Conservation (phyloP, 208 protist genomes). For the Trypanosoma caninum region DNA sequence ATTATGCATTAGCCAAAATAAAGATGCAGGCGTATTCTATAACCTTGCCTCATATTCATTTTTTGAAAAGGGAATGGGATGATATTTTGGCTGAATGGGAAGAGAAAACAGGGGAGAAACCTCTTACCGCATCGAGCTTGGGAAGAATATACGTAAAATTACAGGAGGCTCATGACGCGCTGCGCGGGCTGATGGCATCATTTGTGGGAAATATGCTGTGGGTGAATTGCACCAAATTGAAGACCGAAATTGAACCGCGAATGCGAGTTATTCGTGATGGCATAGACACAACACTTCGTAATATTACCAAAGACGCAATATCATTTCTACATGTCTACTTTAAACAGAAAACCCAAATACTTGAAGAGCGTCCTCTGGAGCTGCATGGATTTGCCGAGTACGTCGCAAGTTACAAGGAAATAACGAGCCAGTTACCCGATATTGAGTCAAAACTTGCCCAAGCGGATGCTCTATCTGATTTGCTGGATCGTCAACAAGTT, state of each 20-base stretch:
- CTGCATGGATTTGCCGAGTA: constrained; percentile 86
- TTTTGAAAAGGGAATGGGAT: constrained; percentile 80
- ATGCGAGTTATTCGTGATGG: constrained; percentile 72
- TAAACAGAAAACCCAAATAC: constrained; percentile 79
- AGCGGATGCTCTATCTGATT: constrained; percentile 82
- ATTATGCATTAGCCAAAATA: constrained; percentile 80
- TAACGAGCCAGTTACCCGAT: constrained; percentile 39
- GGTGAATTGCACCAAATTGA: constrained; percentile 89
- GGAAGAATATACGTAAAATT: constrained; percentile 74
- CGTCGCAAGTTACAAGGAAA: constrained; percentile 80
- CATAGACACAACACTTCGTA: constrained; percentile 73
- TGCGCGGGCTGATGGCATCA: constrained; percentile 85
- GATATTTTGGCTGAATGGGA: constrained; percentile 75
- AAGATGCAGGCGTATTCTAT: constrained; percentile 77
- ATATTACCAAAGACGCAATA: constrained; percentile 54
- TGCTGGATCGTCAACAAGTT: constrained; percentile 90
- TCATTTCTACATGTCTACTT: constrained; percentile 80
- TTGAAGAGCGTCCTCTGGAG: constrained; percentile 69
- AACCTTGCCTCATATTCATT: constrained; percentile 83
- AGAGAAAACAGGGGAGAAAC: constrained; percentile 49
- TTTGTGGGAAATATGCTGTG: constrained; percentile 86
- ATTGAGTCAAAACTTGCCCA: constrained; percentile 71
- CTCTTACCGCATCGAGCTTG: constrained; percentile 50
- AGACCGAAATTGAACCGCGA: constrained; percentile 85
- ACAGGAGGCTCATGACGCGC: constrained; percentile 75